Conservation (phyloP, 1,139 yeast genomes). For the Suhomyces kunorum region DNA sequence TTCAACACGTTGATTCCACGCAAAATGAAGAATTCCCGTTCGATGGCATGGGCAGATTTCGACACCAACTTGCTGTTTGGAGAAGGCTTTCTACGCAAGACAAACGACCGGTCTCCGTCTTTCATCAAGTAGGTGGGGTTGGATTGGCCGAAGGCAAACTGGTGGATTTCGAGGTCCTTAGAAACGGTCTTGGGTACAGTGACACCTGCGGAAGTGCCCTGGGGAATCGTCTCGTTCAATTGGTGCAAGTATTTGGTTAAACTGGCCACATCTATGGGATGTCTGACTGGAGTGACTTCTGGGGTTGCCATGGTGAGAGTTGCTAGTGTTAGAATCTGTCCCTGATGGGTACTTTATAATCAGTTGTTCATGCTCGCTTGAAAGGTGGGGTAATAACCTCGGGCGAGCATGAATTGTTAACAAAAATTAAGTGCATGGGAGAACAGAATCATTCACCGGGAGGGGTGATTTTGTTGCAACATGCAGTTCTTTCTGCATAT, state of each 20-base stretch:
- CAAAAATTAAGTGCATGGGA: background rate
- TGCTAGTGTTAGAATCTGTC: background rate
- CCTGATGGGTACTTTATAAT: conserved; percentile 1
- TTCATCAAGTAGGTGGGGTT: conserved; percentile 61
- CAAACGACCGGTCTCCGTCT: conserved; percentile 48
- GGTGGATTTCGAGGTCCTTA: conserved; percentile 32
- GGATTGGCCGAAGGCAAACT: conserved; percentile 66
- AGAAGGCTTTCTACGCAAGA: conserved; percentile 63
- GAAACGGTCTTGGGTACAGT: conserved; percentile 15
- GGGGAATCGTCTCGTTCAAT: background rate
- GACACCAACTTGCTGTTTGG: conserved; percentile 54
- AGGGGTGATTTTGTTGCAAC: too few species aligned
- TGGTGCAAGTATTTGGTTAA: conserved; percentile 16
- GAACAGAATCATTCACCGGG: background rate
- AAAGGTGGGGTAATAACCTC: conserved; percentile 7
- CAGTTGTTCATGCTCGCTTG: background rate
- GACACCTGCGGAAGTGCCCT: conserved; percentile 16
- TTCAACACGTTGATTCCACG: conserved; percentile 46
- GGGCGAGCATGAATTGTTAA: background rate
- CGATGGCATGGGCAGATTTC: conserved; percentile 66
- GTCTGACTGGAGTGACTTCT: conserved; percentile 23
- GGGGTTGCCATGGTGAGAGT: conserved; percentile 17
- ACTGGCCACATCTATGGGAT: conserved; percentile 20
- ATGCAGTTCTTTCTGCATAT: background rate
- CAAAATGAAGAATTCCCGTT: conserved; percentile 59